Evolutionary conservation across 768 basidiomycete species (phyloP).

Genomic region (Nevesoporus exiguus): DNA sequence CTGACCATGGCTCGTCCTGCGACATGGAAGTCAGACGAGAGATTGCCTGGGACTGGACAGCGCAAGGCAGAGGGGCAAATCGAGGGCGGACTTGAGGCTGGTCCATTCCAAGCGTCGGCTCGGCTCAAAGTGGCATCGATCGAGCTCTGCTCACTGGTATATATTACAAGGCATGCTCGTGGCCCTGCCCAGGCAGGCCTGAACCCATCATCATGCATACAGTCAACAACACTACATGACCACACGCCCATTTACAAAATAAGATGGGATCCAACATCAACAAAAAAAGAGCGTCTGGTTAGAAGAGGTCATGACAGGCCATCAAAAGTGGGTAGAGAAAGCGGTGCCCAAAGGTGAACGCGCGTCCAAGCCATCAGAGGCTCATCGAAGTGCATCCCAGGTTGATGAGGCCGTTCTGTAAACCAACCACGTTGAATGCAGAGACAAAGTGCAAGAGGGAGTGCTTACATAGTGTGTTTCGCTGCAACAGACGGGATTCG

Average conservation of each 20-base stretch:
- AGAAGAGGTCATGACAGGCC: conserved; percentile 8
- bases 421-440: background rate
- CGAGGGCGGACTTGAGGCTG: conserved; percentile 13
- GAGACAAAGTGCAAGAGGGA: background rate
- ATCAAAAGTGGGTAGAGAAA: conserved; percentile 21
- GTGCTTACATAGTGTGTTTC: conserved; percentile 15
- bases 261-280: conserved; percentile 20
- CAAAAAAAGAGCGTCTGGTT: conserved; percentile 24
- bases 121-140: background rate
- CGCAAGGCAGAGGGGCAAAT: conserved; percentile 25
- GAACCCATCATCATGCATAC: conserved; percentile 3
- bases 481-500: conserved; percentile 25
- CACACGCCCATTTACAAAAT: conserved; percentile 17
- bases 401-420: conserved; percentile 26
- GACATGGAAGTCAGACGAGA: background rate
- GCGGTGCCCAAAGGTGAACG: conserved; percentile 14
- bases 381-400: conserved; percentile 21
- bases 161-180: conserved; percentile 13
- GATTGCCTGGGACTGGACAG: background rate
- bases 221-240: conserved; percentile 8
- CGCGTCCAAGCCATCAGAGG: conserved; percentile 5
- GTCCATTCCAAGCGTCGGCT: background rate
- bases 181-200: background rate
- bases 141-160: conserved; percentile 15
- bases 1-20: conserved; percentile 21